These are phyloP conservation scores for Cladosporium velox DNA, from an alignment of 2,329 filamentous ascomycete genomes.

Conservation along the genomic window DNA sequence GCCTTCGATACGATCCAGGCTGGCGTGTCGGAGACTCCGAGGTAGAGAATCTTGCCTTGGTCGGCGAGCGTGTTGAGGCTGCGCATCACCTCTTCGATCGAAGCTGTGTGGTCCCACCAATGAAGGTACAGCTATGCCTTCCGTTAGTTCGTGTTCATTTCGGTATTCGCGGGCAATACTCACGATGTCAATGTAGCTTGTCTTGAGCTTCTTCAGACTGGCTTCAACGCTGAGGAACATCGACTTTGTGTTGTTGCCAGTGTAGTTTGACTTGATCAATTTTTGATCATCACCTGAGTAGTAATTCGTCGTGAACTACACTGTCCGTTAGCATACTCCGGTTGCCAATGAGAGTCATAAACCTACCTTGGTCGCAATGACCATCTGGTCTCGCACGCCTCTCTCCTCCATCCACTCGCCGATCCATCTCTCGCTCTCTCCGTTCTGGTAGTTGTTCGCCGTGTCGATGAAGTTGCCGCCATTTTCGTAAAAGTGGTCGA, in stretches of 20 bases:
- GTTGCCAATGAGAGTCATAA: background rate
- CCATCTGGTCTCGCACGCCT: slow-evolving; percentile 51
- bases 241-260: slow-evolving; percentile 46
- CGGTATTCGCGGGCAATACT: slow-evolving; percentile 46
- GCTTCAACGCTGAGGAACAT: slow-evolving; percentile 43
- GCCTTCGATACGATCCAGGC: slow-evolving; percentile 54
- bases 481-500: slow-evolving; percentile 50
- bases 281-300: slow-evolving; percentile 22
- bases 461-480: slow-evolving; percentile 59
- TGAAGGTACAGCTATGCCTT: slow-evolving; percentile 32
- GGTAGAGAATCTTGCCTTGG: slow-evolving; percentile 65
- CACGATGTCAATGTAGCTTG: slow-evolving; percentile 31
- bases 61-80: slow-evolving; percentile 62
- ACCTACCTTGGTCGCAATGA: slow-evolving; percentile 40
- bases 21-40: slow-evolving; percentile 68
- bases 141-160: slow-evolving; percentile 43
- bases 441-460: slow-evolving; percentile 51
- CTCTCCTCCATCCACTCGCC: slow-evolving; percentile 54
- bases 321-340: background rate
- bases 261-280: slow-evolving; percentile 44
- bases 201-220: slow-evolving; percentile 6
- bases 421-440: slow-evolving; percentile 52
- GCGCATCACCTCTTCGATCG: slow-evolving; percentile 66
- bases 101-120: slow-evolving; percentile 64
- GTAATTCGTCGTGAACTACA: slow-evolving; percentile 32